phyloP scores from a whole-genome alignment of 257 asterid genomes.

The Solanum habrochaites region DNA sequence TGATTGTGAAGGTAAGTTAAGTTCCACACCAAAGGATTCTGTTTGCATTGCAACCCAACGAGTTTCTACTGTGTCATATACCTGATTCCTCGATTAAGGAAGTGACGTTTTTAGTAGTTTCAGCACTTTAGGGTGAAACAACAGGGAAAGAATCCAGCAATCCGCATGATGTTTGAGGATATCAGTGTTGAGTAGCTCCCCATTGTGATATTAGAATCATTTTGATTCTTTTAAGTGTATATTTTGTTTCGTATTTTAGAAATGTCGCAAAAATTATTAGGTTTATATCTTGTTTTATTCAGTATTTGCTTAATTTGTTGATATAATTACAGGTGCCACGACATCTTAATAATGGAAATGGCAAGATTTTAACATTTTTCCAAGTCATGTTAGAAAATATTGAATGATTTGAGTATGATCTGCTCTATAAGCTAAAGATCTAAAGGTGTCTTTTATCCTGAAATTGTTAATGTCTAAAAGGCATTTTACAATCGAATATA shows the following conservation, averaged over 20 bases:
- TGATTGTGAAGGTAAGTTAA: neutral
- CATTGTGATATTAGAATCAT: neutral
- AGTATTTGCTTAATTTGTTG: neutral
- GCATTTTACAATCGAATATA: neutral
- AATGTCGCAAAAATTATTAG: neutral
- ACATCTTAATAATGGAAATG: neutral
- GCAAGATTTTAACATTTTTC: neutral
- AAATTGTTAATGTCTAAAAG: neutral
- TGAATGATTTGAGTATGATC: neutral
- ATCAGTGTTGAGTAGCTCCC: neutral
- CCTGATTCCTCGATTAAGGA: neutral
- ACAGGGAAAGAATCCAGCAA: neutral
- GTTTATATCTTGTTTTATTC: neutral
- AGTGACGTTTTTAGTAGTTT: neutral
- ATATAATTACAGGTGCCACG: neutral
- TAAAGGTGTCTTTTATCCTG: neutral
- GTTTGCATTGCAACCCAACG: neutral
- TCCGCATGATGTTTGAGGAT: neutral
- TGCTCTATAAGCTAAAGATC: neutral
- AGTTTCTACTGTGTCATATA: conserved; percentile 5
- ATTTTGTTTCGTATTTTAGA: neutral
- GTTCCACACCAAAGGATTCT: neutral
- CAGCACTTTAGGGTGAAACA: neutral
- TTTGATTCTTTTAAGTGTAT: neutral
- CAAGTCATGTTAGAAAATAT: neutral